Evolutionary conservation across 257 asterid species (phyloP).

Genomic region (Przewalskia tangutica): DNA sequence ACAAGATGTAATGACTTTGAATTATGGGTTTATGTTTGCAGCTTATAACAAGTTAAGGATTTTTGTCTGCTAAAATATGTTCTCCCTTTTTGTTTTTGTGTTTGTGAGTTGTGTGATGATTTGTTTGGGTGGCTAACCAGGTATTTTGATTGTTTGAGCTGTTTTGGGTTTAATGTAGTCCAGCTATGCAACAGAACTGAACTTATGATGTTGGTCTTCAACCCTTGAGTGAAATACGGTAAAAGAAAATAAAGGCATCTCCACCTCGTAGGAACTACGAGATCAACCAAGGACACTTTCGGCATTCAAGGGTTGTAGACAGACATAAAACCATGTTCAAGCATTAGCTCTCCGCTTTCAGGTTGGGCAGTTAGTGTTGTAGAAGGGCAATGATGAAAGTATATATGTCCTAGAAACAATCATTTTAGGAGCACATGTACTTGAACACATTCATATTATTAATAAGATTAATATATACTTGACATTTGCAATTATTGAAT

Average conservation of each 20-base stretch:
- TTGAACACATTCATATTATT: no score
- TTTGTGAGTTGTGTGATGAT: background rate
- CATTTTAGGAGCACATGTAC: no score
- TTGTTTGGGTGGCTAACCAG: background rate
- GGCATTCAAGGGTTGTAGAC: background rate
- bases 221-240: background rate
- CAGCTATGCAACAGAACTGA: no score
- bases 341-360: background rate
- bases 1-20: background rate
- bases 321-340: background rate
- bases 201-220: no score
- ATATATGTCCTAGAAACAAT: no score
- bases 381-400: no score
- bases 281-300: background rate
- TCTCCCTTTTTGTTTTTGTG: background rate
- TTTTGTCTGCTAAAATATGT: background rate
- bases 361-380: background rate
- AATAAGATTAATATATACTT: no score
- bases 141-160: background rate
- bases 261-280: background rate
- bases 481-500: no score
- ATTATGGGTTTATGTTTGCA: background rate
- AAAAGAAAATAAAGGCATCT: background rate
- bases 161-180: background rate
- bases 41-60: background rate